Evolutionary conservation across 1,284 basidiomycete species (phyloP), one percentile per base, ranked within the genome.

Genomic region (Ustilago cynodontis): DNA sequence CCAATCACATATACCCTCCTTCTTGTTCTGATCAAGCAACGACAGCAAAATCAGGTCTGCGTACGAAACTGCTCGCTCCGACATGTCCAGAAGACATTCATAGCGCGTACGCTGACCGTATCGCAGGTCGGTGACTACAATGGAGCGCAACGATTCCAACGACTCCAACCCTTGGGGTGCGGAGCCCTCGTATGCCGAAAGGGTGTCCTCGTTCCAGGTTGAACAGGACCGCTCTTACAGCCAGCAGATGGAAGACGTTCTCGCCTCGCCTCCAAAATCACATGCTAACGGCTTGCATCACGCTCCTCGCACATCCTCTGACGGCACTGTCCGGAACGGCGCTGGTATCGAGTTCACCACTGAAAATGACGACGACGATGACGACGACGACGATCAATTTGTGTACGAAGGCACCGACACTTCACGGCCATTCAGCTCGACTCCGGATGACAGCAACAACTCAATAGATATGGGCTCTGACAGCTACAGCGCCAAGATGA

Each of bases 351-450:
- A 22, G 7, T 22, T 47, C 9, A 14, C 20, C 20, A 14, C 20
- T 7, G 13, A 39, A 16, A 26, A 56, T 14, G 87, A 87, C 2
- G 87, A 88, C 20, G 90, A 89, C 9, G 89, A 89, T 10, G 89
- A 89, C 18, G 85, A 84, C 2, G 88, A 89, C 9, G 91, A 90
- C 10, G 90, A 90, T 50, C 90, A 87, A 1, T 94, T 93, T 78
- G 75, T 93, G 47, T 94, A 93, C 80, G 88, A 88, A 24, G 93
- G 92, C 18, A 87, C 90, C 33, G 92, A 93, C 24, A 57, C 51
- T 5, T 33, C 49, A 4, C 63, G 45, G 18, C 45, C 22, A 35
- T 63, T 50, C 24, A 47, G 52, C 3, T 52, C 43, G 1, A 60
- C 59, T 18, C 63, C 59, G 7, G 71, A 66, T 51, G 71, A 68